phyloP scores from a whole-genome alignment of 176 grass and related monocot species.

The Microstegium vimineum region DNA sequence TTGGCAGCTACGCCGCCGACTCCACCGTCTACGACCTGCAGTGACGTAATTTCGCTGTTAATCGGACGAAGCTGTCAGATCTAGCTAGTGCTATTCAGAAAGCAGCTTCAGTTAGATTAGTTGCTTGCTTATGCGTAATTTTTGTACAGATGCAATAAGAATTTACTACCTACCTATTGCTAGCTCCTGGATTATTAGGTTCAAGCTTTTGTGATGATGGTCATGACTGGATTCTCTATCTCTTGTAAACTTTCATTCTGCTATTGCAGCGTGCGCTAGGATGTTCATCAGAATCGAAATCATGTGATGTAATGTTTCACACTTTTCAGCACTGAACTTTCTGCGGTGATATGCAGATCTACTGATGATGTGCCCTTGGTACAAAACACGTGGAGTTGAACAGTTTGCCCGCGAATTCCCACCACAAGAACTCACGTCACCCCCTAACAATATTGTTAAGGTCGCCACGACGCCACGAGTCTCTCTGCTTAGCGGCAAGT shows the following conservation, averaged over 20 bases:
- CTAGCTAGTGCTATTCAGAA: neutral
- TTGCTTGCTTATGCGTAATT: neutral
- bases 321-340: neutral
- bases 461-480: too few species aligned
- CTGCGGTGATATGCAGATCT: too few species aligned
- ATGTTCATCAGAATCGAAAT: neutral
- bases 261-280: too few species aligned
- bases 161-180: neutral
- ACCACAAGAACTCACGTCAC: neutral
- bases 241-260: neutral
- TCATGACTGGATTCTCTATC: too few species aligned
- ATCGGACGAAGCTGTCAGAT: neutral
- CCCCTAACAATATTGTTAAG: too few species aligned
- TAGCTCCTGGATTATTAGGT: slow-evolving; percentile 23
- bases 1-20: slow-evolving; percentile 87
- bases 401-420: too few species aligned
- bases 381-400: too few species aligned
- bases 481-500: neutral
- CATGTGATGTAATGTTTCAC: neutral
- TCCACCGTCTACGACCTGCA: slow-evolving; percentile 88
- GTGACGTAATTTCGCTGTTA: slow-evolving; percentile 36
- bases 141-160: slow-evolving; percentile 39
- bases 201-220: neutral
- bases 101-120: neutral
- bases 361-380: too few species aligned